These are phyloP conservation scores for Trichocomaceae sp. DNA, from an alignment of 2,329 filamentous ascomycete species.

Conservation along the genomic window DNA sequence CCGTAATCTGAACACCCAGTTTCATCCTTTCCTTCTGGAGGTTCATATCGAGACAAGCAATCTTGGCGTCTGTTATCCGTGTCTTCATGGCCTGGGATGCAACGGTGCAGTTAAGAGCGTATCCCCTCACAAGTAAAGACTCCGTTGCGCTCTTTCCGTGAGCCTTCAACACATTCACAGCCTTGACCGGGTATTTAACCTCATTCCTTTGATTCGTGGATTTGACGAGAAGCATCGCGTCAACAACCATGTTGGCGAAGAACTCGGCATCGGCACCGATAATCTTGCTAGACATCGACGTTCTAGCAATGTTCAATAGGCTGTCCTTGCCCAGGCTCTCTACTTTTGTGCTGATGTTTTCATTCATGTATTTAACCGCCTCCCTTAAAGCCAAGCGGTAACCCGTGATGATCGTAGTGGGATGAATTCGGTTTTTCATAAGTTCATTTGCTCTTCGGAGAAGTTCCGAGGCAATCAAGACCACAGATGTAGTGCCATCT, in stretches of 20 bases:
- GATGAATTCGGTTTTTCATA: conserved; percentile 99
- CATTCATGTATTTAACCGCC: conserved; percentile 97
- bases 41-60: conserved; percentile 96
- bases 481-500: conserved; percentile 95
- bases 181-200: conserved; percentile 96
- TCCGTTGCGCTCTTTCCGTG: conserved; percentile 89
- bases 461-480: conserved; percentile 93
- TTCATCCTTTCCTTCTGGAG: conserved; percentile 99
- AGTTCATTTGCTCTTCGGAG: conserved; percentile 91
- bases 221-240: conserved; percentile 93
- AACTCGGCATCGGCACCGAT: conserved; percentile 94
- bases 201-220: conserved; percentile 84
- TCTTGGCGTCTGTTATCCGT: conserved; percentile 85
- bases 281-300: conserved; percentile 99
- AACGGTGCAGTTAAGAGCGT: conserved; percentile 96
- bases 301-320: conserved; percentile 91
- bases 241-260: conserved; percentile 94
- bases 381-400: conserved; percentile 93
- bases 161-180: conserved; percentile 96
- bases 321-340: conserved; percentile 85
- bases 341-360: conserved; percentile 95
- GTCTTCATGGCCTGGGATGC: conserved; percentile 98
- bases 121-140: conserved; percentile 87
- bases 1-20: conserved; percentile 94
- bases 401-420: conserved; percentile 97